Conservation (phyloP, 2,329 filamentous ascomycete genomes). For the Arthrobotrys pseudoclavata region DNA sequence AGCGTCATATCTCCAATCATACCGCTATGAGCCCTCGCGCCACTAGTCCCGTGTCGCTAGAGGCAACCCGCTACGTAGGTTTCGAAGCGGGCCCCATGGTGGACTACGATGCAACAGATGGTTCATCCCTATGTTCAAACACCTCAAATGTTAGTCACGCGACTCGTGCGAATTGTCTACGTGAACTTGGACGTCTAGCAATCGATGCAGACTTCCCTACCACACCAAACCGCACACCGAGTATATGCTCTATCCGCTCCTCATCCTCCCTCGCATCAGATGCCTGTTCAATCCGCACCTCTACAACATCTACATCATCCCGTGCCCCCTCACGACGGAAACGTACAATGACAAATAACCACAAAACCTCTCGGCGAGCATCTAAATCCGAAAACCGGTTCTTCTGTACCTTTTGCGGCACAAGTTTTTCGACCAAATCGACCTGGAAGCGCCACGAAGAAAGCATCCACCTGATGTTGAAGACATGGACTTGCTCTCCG, state of each 20-base stretch:
- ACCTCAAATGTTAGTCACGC: slow-evolving; percentile 44
- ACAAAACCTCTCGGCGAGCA: slow-evolving; percentile 38
- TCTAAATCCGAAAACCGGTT: slow-evolving; percentile 54
- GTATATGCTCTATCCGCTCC: slow-evolving; percentile 50
- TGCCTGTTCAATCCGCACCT: slow-evolving; percentile 40
- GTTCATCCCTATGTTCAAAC: slow-evolving; percentile 33
- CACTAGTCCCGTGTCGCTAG: slow-evolving; percentile 7
- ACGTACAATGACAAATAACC: slow-evolving; percentile 58
- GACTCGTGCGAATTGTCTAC: slow-evolving; percentile 35
- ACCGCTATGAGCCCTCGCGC: slow-evolving; percentile 18
- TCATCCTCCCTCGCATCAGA: slow-evolving; percentile 44
- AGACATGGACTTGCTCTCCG: slow-evolving; percentile 56
- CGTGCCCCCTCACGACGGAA: slow-evolving; percentile 49
- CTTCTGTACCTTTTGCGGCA: slow-evolving; percentile 59
- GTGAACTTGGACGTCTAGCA: slow-evolving; percentile 18
- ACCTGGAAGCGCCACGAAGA: slow-evolving; percentile 59
- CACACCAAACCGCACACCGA: slow-evolving; percentile 25
- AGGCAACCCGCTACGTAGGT: slow-evolving; percentile 6
- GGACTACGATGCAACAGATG: slow-evolving; percentile 37
- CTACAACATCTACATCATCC: slow-evolving; percentile 44
- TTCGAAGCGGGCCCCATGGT: slow-evolving; percentile 1
- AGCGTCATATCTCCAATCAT: slow-evolving; percentile 34
- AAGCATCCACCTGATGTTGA: slow-evolving; percentile 55
- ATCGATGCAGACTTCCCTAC: slow-evolving; percentile 15
- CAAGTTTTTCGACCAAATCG: slow-evolving; percentile 55